Base-by-base conservation (phyloP, 495 filamentous ascomycete species). In the Neurospora hispaniola region DNA sequence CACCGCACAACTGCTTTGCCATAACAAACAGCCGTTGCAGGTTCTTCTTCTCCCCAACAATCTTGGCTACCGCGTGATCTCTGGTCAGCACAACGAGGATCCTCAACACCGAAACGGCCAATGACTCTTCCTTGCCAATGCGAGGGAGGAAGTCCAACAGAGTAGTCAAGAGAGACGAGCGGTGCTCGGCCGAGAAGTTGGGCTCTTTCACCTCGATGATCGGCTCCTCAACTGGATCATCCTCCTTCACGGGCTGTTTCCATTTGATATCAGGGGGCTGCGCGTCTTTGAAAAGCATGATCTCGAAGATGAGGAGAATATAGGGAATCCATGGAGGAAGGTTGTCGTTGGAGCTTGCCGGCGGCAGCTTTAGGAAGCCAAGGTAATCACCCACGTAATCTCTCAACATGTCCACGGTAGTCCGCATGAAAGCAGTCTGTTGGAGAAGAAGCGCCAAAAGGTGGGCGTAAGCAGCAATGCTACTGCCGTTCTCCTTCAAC, bases 1-100 rank as follows among this genome's bases (percentile, higher is more conserved):
- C 86, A 38, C 91, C 92, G 31, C 93, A 91, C 54, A 97, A 87
- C 77, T 97, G 94, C 79, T 94, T 95, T 48, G 96, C 88, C 92
- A 97, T 97, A 20, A 97, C 88, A 80, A 99, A 98, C 18, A 99
- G 84, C 23, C 92, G 88, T 78, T 94, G 92, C 71, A 99, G 85
- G 75, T 95, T 95, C 72, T 89, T 91, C 82, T 94, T 97, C 77
- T 98, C 92, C 12, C 90, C 91, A 44, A 99, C 86, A 40, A 85
- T 83, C 70, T 88, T 85, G 12, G 96, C 95, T 72, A 97, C 86
- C 9, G 88, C 82, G 71, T 93, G 89, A 70, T 88, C 86, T 27
- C 96, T 88, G 0, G 96, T 98, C 35, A 99, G 87, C 74, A 97
- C 93, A 42, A 96, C 94, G n/a, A 98, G 83, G 68, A 96, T 89